A percentile compares a stretch with the other conserved stretches of the same genome.
These are phyloP conservation scores for Camelina laxa DNA, from an alignment of 345 rosid species.

Conservation along the genomic window DNA sequence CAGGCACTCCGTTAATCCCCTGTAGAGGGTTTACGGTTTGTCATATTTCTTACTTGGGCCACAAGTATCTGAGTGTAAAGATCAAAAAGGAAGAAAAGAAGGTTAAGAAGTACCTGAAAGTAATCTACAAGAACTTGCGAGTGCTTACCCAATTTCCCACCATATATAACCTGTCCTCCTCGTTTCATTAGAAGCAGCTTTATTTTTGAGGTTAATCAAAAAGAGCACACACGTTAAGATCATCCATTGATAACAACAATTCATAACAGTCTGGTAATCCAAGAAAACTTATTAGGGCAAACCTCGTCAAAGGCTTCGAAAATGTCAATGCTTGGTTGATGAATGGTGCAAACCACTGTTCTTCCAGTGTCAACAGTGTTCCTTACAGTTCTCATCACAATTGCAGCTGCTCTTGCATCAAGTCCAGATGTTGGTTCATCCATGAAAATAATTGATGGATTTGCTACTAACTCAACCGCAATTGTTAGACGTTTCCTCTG, in stretches of 20 bases:
- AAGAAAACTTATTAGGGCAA: constrained; percentile 27
- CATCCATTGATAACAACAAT: constrained; percentile 12
- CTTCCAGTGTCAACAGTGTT: constrained; percentile 96
- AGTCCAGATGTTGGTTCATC: constrained; percentile 99
- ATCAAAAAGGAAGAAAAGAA: constrained; percentile 4
- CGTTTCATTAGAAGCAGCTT: constrained; percentile 98
- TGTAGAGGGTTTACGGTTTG: constrained; percentile 31
- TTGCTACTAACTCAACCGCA: constrained; percentile 96
- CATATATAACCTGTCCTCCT: constrained; percentile 86
- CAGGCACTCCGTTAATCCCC: constrained; percentile 67
- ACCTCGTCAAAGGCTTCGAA: constrained; percentile 98
- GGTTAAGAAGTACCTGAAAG: constrained; percentile 65
- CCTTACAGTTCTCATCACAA: constrained; percentile 94
- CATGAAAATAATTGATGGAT: constrained; percentile 93
- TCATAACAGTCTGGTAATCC: constrained; percentile 11
- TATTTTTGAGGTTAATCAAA: constrained; percentile 12
- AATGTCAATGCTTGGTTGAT: constrained; percentile 93
- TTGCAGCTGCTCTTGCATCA: constrained; percentile 97
- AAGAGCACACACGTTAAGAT: constrained; percentile 5
- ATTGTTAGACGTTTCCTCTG: constrained; percentile 93
- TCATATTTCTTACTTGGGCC: not conserved
- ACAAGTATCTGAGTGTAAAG: not conserved
- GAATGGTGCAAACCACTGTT: constrained; percentile 93
- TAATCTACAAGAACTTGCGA: constrained; percentile 74
- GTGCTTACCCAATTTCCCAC: constrained; percentile 78